Percentiles rank a stretch among this genome's conserved stretches.
Conservation (phyloP, 805 yeast genomes). For the Candida adriatica region DNA sequence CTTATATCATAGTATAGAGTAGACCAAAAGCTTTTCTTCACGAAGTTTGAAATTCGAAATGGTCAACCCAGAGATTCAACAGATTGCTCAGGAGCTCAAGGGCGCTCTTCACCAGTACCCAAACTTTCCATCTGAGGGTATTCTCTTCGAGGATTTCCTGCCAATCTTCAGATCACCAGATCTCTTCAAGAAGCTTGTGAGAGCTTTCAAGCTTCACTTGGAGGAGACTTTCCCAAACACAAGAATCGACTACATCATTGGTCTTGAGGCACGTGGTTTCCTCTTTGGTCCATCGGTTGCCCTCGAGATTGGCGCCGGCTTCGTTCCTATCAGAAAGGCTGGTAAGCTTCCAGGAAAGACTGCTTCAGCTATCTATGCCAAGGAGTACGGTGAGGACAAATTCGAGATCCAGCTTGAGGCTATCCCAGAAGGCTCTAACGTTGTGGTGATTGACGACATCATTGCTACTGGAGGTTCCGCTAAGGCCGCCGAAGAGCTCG, state of each 20-base stretch:
- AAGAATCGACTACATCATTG: conserved; percentile 83
- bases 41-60: too few relatives aligned
- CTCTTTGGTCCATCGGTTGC: conserved; percentile 95
- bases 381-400: conserved; percentile 89
- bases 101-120: conserved; percentile 70
- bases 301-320: conserved; percentile 79
- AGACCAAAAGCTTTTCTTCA: too few relatives aligned
- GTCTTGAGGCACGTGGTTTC: conserved; percentile 95
- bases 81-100: conserved; percentile 39
- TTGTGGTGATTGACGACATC: conserved; percentile 89
- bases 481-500: conserved; percentile 83
- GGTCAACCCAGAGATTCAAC: conserved; percentile 15
- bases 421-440: conserved; percentile 72
- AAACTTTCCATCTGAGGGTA: conserved; percentile 90
- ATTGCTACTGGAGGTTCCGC: conserved; percentile 99
- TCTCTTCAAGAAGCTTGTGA: conserved; percentile 71
- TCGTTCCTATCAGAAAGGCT: conserved; percentile 90
- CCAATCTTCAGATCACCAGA: conserved; percentile 86
- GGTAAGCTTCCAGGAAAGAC: conserved; percentile 93
- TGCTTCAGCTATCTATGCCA: conserved; percentile 62
- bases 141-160: conserved; percentile 90
- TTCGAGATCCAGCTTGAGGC: conserved; percentile 85
- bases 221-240: conserved; percentile 44
- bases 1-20: too few relatives aligned
- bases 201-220: conserved; percentile 73